Evolutionary conservation across 1,139 yeast species (phyloP).

Genomic region (Kurtzmaniella quercitrusa): DNA sequence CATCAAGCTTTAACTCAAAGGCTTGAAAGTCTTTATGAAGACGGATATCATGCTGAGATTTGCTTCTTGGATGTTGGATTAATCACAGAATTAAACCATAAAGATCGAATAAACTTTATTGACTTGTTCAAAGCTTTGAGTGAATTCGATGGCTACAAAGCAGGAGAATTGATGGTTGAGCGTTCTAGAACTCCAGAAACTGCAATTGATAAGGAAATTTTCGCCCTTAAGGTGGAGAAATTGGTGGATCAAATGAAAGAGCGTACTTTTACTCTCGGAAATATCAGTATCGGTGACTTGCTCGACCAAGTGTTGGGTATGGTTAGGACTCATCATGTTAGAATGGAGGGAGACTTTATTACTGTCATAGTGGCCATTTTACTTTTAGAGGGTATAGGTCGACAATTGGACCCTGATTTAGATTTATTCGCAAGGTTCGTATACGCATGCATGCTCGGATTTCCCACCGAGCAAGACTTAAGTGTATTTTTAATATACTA

Average conservation of each 20-base stretch:
- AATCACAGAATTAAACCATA: slow-evolving; percentile 79
- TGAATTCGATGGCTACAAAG: slow-evolving; percentile 88
- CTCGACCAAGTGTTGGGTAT: slow-evolving; percentile 80
- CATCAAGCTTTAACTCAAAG: slow-evolving; percentile 48
- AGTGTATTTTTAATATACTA: slow-evolving; percentile 12
- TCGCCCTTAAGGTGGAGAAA: slow-evolving; percentile 82
- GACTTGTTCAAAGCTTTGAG: slow-evolving; percentile 87
- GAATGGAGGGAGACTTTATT: slow-evolving; percentile 96
- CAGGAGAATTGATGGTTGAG: slow-evolving; percentile 94
- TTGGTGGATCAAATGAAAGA: slow-evolving; percentile 77
- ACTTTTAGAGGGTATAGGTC: slow-evolving; percentile 88
- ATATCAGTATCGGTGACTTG: slow-evolving; percentile 87
- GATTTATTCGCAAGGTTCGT: slow-evolving; percentile 94
- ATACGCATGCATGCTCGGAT: slow-evolving; percentile 59
- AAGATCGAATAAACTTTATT: slow-evolving; percentile 78
- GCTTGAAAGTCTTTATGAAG: slow-evolving; percentile 47
- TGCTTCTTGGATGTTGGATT: slow-evolving; percentile 92
- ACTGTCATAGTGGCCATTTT: slow-evolving; percentile 90
- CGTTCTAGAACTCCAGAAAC: slow-evolving; percentile 93
- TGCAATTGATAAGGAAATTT: slow-evolving; percentile 76
- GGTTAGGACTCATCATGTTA: slow-evolving; percentile 92
- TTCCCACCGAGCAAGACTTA: slow-evolving; percentile 41
- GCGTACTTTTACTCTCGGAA: slow-evolving; percentile 88
- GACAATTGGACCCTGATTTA: slow-evolving; percentile 87
- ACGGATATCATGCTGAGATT: slow-evolving; percentile 79